Conservation (phyloP, 495 filamentous ascomycete genomes). For the Terfezia boudieri region DNA sequence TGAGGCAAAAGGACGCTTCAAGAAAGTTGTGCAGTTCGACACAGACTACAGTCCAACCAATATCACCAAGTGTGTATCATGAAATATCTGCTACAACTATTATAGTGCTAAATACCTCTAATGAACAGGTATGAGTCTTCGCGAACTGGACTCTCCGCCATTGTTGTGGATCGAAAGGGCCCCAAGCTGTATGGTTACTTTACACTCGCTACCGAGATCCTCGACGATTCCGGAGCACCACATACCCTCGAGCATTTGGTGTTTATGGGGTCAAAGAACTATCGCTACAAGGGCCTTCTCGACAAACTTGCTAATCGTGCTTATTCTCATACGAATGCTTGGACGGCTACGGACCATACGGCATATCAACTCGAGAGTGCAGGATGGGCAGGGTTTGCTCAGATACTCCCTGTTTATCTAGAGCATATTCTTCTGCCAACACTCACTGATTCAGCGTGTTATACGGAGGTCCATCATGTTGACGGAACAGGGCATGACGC, state of each 20-base stretch:
- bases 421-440: constrained; percentile 86
- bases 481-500: constrained; percentile 86
- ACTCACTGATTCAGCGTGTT: constrained; percentile 74
- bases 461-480: constrained; percentile 92
- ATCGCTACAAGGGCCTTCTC: constrained; percentile 79
- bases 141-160: constrained; percentile 77
- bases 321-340: constrained; percentile 88
- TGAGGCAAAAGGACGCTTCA: constrained; percentile 33
- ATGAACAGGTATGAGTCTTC: constrained; percentile 37
- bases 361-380: constrained; percentile 86
- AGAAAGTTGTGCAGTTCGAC: constrained; percentile 59
- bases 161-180: constrained; percentile 75
- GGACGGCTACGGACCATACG: constrained; percentile 90
- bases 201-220: constrained; percentile 86
- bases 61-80: constrained; percentile 55
- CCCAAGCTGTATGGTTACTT: constrained; percentile 92
- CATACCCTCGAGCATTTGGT: constrained; percentile 91
- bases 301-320: constrained; percentile 83
- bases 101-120: not conserved
- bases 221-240: constrained; percentile 85
- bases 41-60: constrained; percentile 68
- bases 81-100: not conserved
- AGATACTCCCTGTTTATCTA: constrained; percentile 83
- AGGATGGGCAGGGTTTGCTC: constrained; percentile 88
- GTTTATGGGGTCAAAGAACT: constrained; percentile 95